Evolutionary conservation across 768 basidiomycete genomes (phyloP).

Genomic region (Termitomyces titanicus): DNA sequence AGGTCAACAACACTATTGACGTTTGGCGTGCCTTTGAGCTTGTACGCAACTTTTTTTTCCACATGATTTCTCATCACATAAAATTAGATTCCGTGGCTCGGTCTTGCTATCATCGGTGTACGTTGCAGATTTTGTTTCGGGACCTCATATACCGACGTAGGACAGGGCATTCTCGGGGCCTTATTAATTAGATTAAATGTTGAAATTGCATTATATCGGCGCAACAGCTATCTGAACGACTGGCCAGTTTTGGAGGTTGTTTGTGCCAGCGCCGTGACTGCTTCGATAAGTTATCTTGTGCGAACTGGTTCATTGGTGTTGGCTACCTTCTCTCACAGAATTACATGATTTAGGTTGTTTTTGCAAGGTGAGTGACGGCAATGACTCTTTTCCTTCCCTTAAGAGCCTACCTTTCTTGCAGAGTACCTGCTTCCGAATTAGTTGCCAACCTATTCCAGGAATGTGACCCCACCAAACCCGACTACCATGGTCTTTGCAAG

Average conservation of each 20-base stretch:
- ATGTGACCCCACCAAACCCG: constrained; percentile 63
- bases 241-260: constrained; percentile 69
- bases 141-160: not conserved
- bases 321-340: not conserved
- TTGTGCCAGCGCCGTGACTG: constrained; percentile 58
- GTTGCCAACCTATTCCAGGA: constrained; percentile 84
- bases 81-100: constrained; percentile 64
- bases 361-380: constrained; percentile 42
- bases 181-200: constrained; percentile 66
- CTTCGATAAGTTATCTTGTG: constrained; percentile 68
- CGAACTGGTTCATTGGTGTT: constrained; percentile 12
- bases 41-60: constrained; percentile 33
- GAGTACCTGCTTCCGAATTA: constrained; percentile 75
- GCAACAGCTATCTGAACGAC: constrained; percentile 48
- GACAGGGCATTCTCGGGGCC: constrained; percentile 62
- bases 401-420: constrained; percentile 18
- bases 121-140: constrained; percentile 11
- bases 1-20: constrained; percentile 57
- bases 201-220: constrained; percentile 56
- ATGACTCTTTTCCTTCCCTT: not conserved
- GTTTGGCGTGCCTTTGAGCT: constrained; percentile 73
- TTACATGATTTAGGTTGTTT: constrained; percentile 49
- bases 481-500: constrained; percentile 83
- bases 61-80: not conserved
- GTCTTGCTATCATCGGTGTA: constrained; percentile 61